Evolutionary conservation across 257 asterid genomes (phyloP).

Genomic region (Solanum appendiculatum): DNA sequence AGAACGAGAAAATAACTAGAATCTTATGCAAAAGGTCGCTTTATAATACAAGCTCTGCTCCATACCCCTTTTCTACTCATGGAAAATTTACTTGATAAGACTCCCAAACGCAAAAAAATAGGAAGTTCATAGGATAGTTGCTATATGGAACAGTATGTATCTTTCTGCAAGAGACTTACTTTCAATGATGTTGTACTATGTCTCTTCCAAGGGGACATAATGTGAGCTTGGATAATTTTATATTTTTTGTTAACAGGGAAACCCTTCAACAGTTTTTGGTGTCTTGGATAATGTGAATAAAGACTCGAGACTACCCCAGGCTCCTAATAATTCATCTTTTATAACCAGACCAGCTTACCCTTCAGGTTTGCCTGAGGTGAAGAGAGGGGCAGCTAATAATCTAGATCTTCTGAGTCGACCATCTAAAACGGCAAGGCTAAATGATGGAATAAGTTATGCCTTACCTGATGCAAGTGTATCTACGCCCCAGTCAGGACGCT

Average conservation of each 20-base stretch:
- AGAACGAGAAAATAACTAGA: neutral
- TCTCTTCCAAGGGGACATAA: neutral
- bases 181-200: neutral
- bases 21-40: neutral
- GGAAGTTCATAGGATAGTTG: neutral
- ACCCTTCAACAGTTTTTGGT: slow-evolving; percentile 29
- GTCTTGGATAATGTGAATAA: slow-evolving; percentile 25
- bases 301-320: slow-evolving; percentile 19
- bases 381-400: slow-evolving; percentile 11
- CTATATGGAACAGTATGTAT: neutral
- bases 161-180: neutral
- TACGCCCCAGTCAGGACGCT: slow-evolving; percentile 22
- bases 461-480: slow-evolving; percentile 20
- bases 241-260: slow-evolving; percentile 20
- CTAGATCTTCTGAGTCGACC: slow-evolving; percentile 36
- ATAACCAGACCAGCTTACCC: slow-evolving; percentile 9
- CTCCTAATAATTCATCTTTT: neutral
- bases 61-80: neutral
- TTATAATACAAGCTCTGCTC: neutral
- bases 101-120: neutral
- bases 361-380: slow-evolving; percentile 18
- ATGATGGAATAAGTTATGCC: slow-evolving; percentile 43
- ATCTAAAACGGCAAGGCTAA: slow-evolving; percentile 39
- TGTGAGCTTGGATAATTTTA: neutral
- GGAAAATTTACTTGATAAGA: neutral